phyloP scores from a whole-genome alignment of 805 yeast species.

The Hanseniaspora osmophila region DNA sequence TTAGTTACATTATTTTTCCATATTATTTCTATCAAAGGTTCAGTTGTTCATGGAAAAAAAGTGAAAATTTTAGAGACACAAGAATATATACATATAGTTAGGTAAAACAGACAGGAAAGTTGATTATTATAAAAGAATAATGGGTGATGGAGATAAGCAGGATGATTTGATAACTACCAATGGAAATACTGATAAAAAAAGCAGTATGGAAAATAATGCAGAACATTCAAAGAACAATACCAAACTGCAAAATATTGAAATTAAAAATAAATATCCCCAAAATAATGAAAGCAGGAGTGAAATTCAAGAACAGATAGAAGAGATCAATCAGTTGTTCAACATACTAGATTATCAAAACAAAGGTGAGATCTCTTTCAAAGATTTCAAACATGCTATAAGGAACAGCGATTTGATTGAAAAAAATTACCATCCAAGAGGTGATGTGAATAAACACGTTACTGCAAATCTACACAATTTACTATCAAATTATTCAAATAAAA shows the following conservation, averaged over 20 bases:
- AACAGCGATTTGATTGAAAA: not conserved
- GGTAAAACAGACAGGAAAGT: no score
- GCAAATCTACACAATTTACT: not conserved
- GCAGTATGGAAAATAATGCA: not conserved
- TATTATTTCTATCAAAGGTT: no score
- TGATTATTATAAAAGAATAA: no score
- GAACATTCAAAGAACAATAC: no score
- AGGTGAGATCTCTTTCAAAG: not conserved
- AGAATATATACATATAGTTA: no score
- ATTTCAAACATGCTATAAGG: not conserved
- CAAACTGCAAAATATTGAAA: no score
- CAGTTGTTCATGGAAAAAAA: no score
- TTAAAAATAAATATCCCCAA: no score
- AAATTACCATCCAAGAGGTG: no score
- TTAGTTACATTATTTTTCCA: no score
- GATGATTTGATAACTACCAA: not conserved
- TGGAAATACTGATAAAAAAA: no score
- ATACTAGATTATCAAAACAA: not conserved
- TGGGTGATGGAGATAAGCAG: not conserved
- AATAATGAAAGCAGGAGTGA: not conserved
- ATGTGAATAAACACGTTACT: not conserved
- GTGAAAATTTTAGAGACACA: no score
- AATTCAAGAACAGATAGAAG: not conserved
- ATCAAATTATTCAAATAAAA: constrained; percentile 1
- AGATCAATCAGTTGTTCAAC: not conserved